phyloP scores from a whole-genome alignment of 1,284 basidiomycete genomes.

The Cystobasidium sp. region DNA sequence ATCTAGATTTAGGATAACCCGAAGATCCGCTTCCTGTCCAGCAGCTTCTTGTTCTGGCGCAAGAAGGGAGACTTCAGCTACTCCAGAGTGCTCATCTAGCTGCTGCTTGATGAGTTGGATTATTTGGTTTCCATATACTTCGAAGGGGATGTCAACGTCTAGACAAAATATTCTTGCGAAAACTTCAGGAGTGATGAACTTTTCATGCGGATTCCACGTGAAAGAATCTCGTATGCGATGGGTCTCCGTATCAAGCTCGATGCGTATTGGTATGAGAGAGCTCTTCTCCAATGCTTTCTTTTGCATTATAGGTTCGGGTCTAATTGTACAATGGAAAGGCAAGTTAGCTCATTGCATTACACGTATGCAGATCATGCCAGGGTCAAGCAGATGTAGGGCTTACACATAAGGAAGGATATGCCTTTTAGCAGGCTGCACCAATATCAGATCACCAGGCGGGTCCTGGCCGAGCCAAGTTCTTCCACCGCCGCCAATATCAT shows the following conservation, averaged over 20 bases:
- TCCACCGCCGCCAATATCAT: slow-evolving; percentile 61
- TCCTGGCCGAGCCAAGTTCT: slow-evolving; percentile 87
- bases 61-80: slow-evolving; percentile 66
- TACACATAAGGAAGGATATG: slow-evolving; percentile 74
- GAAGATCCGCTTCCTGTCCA: slow-evolving; percentile 72
- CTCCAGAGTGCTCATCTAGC: slow-evolving; percentile 81
- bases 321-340: slow-evolving; percentile 53
- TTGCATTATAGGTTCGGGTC: slow-evolving; percentile 69
- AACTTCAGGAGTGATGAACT: slow-evolving; percentile 74
- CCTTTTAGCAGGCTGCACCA: slow-evolving; percentile 64
- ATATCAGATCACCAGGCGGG: slow-evolving; percentile 78
- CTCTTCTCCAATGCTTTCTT: slow-evolving; percentile 66
- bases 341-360: background rate
- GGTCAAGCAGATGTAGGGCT: slow-evolving; percentile 50
- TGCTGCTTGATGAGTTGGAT: slow-evolving; percentile 86
- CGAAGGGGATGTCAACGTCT: slow-evolving; percentile 77
- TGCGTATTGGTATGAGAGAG: slow-evolving; percentile 83
- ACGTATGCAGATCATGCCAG: slow-evolving; percentile 47
- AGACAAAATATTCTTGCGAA: slow-evolving; percentile 86
- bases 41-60: slow-evolving; percentile 48
- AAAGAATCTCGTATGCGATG: slow-evolving; percentile 92
- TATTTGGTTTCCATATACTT: slow-evolving; percentile 74
- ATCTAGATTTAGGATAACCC: slow-evolving; percentile 90
- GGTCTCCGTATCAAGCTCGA: slow-evolving; percentile 91
- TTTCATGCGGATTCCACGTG: slow-evolving; percentile 86